Base-by-base conservation (phyloP, 2,329 filamentous ascomycete genomes). In the Arthrobotrys pseudoclavata region DNA sequence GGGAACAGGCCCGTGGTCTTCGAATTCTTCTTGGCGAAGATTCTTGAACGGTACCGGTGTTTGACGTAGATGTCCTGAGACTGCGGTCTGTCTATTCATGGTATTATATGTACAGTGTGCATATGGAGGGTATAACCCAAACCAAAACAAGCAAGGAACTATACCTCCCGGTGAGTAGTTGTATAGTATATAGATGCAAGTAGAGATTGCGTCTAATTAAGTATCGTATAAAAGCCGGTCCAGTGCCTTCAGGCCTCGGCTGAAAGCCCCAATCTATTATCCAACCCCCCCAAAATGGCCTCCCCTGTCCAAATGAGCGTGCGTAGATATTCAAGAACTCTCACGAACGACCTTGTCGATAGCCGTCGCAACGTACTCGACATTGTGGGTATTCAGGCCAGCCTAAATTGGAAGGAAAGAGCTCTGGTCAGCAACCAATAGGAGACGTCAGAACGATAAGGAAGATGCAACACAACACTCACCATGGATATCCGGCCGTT, bases 401-500 rank as follows among this genome's bases (percentile, higher is more conserved):
- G 75, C 75, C 74, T 77, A 71, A 77, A 77, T 47, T 29, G 67
- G 74, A 71, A 77, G 45, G 48, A 62, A 55, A 62, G 53, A 55
- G 42, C 60, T 45, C 40, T 63, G 26, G 61, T 71, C 42, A 77
- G 74, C 40, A 76, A 53, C 69, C 76, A 70, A 75, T 76, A n/a
- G 60, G 67, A 69, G 69, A 60, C 52, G 50, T 13, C 26, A 48
- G 40, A 31, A 37, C 37, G 40, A 70, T 47, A 24, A 60, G 31
- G 55, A 60, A 60, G 55, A 72, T 75, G 92, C 96, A 84, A 96
- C 95, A 82, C 92, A 92, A 60, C 92, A 92, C 74, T 77, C 64
- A 77, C 74, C 67, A 96, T 92, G 60, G 91, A 94, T 84, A 96
- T 96, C 83, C 92, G 89, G 82, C 92, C 92, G 83, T 96, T 92